phyloP scores from a whole-genome alignment of 139 green algal species.

The Spirogloea muscicola region DNA sequence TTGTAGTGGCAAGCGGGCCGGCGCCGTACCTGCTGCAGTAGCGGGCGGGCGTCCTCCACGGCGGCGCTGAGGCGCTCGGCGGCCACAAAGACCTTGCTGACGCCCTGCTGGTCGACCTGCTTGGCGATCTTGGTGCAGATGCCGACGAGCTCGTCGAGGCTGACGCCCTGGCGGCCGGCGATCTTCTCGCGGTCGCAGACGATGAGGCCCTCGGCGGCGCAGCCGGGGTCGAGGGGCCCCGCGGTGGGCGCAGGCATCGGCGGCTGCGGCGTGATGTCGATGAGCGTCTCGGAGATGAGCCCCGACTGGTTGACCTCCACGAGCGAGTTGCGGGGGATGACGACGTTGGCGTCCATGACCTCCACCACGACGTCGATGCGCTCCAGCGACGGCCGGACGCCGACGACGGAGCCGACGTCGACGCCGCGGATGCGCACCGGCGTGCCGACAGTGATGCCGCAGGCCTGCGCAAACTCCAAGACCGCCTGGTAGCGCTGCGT shows the following conservation, averaged over 20 bases:
- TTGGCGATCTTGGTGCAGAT: constrained; percentile 85
- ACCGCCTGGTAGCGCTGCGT: constrained; percentile 48
- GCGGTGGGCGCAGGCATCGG: constrained; percentile 69
- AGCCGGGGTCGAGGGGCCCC: constrained; percentile 71
- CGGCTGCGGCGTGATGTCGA: constrained; percentile 92
- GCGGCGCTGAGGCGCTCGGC: constrained; percentile 65
- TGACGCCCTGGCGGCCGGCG: constrained; percentile 76
- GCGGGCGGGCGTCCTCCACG: constrained; percentile 66
- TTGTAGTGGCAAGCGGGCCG: background rate
- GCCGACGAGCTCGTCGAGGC: constrained; percentile 95
- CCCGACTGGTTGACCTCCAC: constrained; percentile 97
- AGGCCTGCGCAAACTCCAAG: constrained; percentile 81
- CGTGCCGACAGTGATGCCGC: constrained; percentile 91
- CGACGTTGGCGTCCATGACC: constrained; percentile 78
- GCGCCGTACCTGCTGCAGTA: constrained; percentile 57
- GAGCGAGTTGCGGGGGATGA: constrained; percentile 86
- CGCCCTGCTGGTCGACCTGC: constrained; percentile 79
- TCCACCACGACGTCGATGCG: constrained; percentile 83
- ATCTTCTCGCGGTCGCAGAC: constrained; percentile 86
- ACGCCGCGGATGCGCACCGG: constrained; percentile 76
- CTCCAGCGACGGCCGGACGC: constrained; percentile 81
- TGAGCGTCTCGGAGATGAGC: constrained; percentile 88
- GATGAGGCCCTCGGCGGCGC: constrained; percentile 79
- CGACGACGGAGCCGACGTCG: constrained; percentile 79
- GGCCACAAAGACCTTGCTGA: constrained; percentile 76